These are phyloP conservation scores for Atkinsonella hypoxylon DNA, from an alignment of 2,329 filamentous ascomycete species.

Conservation along the genomic window DNA sequence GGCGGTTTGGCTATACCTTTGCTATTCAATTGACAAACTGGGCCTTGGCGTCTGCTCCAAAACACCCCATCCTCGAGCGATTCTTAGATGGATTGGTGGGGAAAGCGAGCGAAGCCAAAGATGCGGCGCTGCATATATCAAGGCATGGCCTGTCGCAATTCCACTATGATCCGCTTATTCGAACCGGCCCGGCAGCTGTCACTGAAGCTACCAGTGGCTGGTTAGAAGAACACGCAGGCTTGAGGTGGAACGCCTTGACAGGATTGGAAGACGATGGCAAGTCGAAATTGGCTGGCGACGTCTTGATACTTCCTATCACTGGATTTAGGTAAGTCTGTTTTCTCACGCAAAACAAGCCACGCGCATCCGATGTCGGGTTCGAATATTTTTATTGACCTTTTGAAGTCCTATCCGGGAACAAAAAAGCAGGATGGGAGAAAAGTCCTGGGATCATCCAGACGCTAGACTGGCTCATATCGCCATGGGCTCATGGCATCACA, in stretches of 20 bases:
- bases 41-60: slow-evolving; percentile 12
- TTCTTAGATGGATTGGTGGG: slow-evolving; percentile 10
- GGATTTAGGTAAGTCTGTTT: slow-evolving; percentile 13
- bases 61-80: slow-evolving; percentile 9
- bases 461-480: slow-evolving; percentile 11
- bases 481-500: slow-evolving; percentile 12
- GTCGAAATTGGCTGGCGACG: slow-evolving; percentile 10
- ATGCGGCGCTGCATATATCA: neutral
- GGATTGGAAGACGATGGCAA: slow-evolving; percentile 11
- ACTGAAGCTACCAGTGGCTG: slow-evolving; percentile 11
- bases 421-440: slow-evolving; percentile 13
- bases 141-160: neutral
- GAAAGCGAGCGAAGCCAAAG: slow-evolving; percentile 4
- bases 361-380: neutral
- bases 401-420: slow-evolving; percentile 8
- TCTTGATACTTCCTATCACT: slow-evolving; percentile 12
- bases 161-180: slow-evolving; percentile 10
- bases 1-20: slow-evolving; percentile 14
- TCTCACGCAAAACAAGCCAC: no score
- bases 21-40: slow-evolving; percentile 13
- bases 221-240: slow-evolving; percentile 9
- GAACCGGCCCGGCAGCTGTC: slow-evolving; percentile 14
- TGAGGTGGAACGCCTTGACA: slow-evolving; percentile 13
- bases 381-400: neutral
- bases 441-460: slow-evolving; percentile 9